These are phyloP conservation scores for Boletus rufocinnamomeus DNA, from an alignment of 768 basidiomycete species.

Conservation along the genomic window DNA sequence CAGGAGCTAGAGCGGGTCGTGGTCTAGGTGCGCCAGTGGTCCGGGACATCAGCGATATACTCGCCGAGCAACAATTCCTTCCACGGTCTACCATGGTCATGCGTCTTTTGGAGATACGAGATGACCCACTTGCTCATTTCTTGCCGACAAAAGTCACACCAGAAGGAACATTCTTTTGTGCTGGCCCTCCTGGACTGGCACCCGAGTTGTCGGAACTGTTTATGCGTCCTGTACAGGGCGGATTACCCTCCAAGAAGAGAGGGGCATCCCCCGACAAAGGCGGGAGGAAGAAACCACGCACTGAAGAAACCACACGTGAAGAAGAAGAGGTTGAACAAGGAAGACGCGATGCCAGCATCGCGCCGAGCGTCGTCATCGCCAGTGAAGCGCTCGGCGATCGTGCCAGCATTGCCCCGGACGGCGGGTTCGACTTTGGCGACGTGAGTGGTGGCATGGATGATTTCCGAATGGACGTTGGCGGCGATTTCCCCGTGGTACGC, in stretches of 20 bases:
- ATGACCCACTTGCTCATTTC: constrained; percentile 84
- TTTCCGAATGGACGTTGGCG: constrained; percentile 66
- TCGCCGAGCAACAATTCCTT: constrained; percentile 81
- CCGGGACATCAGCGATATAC: constrained; percentile 64
- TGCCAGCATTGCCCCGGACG: constrained; percentile 56
- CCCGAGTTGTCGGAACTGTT: constrained; percentile 85
- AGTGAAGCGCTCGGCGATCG: constrained; percentile 56
- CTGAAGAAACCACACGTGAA: constrained; percentile 49
- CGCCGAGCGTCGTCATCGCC: constrained; percentile 58
- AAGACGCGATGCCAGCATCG: constrained; percentile 65
- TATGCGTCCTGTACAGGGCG: constrained; percentile 66
- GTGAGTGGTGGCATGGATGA: constrained; percentile 59
- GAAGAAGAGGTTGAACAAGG: constrained; percentile 70
- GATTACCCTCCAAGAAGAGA: constrained; percentile 57
- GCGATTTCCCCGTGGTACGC: constrained; percentile 42
- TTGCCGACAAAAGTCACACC: constrained; percentile 77
- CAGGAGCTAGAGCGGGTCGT: constrained; percentile 54
- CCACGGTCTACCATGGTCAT: constrained; percentile 83
- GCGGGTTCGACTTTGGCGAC: constrained; percentile 63
- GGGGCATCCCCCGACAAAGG: constrained; percentile 57
- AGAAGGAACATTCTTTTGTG: constrained; percentile 75
- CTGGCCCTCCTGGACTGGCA: constrained; percentile 81
- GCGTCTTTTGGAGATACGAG: constrained; percentile 82
- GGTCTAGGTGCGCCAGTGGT: constrained; percentile 58
- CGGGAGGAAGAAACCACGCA: constrained; percentile 58